Percentiles rank a stretch among this genome's conserved stretches.
Conservation (phyloP, 805 yeast genomes). For the Kluyveromyces wickerhamii region DNA sequence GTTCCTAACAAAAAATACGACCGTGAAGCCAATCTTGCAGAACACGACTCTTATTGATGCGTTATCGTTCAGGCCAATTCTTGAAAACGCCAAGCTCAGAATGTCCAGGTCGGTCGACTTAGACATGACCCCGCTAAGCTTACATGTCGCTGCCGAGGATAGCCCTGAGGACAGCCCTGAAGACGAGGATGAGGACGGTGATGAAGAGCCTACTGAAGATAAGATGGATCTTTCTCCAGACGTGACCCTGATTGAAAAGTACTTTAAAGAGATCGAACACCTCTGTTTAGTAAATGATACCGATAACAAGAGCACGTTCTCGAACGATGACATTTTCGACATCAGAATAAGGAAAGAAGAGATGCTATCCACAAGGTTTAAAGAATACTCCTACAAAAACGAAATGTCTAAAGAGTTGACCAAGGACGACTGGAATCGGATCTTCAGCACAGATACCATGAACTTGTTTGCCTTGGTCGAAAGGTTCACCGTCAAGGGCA, state of each 20-base stretch:
- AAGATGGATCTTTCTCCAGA: conserved; percentile 5
- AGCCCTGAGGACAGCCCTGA: conserved; percentile 3
- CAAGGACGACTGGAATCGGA: conserved; percentile 24
- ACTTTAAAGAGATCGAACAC: conserved; percentile 4
- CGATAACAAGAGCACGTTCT: background rate
- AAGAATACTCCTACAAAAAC: conserved; percentile 39
- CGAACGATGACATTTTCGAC: background rate
- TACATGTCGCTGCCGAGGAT: conserved; percentile 1
- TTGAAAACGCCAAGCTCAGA: conserved; percentile 15
- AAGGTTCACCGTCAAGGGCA: conserved; percentile 63
- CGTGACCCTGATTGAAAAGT: conserved; percentile 4
- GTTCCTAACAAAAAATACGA: conserved; percentile 85
- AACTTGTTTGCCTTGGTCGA: conserved; percentile 90
- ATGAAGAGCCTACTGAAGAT: conserved; percentile 2
- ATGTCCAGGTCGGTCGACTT: conserved; percentile 1
- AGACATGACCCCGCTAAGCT: conserved; percentile 3
- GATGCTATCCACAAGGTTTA: conserved; percentile 17
- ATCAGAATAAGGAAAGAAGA: conserved; percentile 11
- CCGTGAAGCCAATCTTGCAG: conserved; percentile 65
- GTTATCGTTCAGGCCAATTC: conserved; percentile 44
- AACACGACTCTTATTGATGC: conserved; percentile 67
- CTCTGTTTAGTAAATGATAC: conserved; percentile 2
- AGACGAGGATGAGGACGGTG: conserved; percentile 7
- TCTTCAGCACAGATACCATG: conserved; percentile 39
- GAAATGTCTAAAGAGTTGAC: conserved; percentile 28